Evolutionary conservation across 2,329 filamentous ascomycete species (phyloP), one percentile per base, ranked within the genome.

Genomic region (Gliomastix tumulicola): DNA sequence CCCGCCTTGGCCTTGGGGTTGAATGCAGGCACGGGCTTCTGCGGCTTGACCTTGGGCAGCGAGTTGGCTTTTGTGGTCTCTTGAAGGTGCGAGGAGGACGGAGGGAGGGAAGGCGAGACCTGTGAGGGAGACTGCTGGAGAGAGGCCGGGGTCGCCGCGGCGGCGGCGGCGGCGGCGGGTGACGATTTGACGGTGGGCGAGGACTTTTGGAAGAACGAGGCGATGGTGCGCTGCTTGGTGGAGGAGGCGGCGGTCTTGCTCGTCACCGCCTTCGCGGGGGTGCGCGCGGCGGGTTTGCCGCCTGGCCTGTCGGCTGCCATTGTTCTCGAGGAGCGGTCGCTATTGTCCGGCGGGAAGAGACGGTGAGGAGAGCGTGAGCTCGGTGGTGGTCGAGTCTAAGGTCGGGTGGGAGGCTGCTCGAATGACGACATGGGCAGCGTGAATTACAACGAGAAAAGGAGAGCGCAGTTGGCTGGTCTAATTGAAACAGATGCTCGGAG

Each of bases 161-260:
- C 13, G 13, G n/a, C 17, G 25, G 25, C n/a, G 10, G 25, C 25
- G 25, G 25, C 17, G n/a, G 25, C 48, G 18, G 59, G 49, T 13
- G 60, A 44, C n/a, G 51, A 51, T 9, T 55, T 51, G 21, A 56
- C 46, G 13, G 48, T 53, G 16, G 60, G 57, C 0, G 60, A 56
- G n/a, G 60, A 59, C 43, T 65, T 67, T 36, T 60, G 55, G 41
- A 68, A 68, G 50, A 68, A 68, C 21, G 62, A 64, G 41, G 58
- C 54, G 42, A 68, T 67, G 30, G 62, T 65, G 36, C 56, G 57
- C 41, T 68, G 64, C 34, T 49, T 44, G 13, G 57, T 55, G 10
- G 59, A 59, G 16, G 59, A 49, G 25, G 25, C 31, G 7, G 45
- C 41, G 9, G 46, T 41, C 37, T 56, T 60, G 28, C 49, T 30